Evolutionary conservation across 345 rosid species (phyloP).

Genomic region (Capsella bursapastoris): DNA sequence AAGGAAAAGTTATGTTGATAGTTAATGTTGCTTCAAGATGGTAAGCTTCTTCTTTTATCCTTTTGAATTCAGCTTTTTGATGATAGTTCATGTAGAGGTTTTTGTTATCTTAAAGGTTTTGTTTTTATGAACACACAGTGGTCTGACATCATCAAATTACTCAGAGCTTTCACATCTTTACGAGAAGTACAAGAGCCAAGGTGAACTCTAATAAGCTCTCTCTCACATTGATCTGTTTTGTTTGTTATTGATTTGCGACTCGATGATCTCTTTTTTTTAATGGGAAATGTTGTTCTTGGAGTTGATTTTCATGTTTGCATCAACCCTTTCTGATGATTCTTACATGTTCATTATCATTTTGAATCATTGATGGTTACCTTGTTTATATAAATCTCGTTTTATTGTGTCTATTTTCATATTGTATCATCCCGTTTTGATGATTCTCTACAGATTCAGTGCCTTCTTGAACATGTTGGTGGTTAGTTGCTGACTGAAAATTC

Average conservation of each 20-base stretch:
- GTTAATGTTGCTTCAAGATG: constrained; percentile 98
- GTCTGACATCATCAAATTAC: constrained; percentile 86
- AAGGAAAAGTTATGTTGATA: constrained; percentile 84
- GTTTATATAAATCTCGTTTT: background rate
- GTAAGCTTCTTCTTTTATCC: constrained; percentile 42
- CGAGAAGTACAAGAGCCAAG: constrained; percentile 91
- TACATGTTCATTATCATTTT: background rate
- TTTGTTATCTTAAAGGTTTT: constrained; percentile 19
- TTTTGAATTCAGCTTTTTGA: background rate
- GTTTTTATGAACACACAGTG: constrained; percentile 53
- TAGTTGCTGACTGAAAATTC: background rate
- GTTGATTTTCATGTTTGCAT: background rate
- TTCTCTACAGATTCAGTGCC: background rate
- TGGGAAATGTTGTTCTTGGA: background rate
- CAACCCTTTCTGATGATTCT: background rate
- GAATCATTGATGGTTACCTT: background rate
- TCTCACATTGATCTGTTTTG: too few relatives aligned
- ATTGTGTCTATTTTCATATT: background rate
- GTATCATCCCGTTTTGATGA: background rate
- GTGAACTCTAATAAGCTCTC: constrained; percentile 41
- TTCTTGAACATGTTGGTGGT: background rate
- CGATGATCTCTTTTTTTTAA: too few relatives aligned
- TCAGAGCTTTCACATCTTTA: constrained; percentile 80
- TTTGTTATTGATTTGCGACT: too few relatives aligned
- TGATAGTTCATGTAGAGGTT: background rate